Evolutionary conservation across 2,329 filamentous ascomycete genomes (phyloP).

Genomic region (Plectosphaerella plurivora): DNA sequence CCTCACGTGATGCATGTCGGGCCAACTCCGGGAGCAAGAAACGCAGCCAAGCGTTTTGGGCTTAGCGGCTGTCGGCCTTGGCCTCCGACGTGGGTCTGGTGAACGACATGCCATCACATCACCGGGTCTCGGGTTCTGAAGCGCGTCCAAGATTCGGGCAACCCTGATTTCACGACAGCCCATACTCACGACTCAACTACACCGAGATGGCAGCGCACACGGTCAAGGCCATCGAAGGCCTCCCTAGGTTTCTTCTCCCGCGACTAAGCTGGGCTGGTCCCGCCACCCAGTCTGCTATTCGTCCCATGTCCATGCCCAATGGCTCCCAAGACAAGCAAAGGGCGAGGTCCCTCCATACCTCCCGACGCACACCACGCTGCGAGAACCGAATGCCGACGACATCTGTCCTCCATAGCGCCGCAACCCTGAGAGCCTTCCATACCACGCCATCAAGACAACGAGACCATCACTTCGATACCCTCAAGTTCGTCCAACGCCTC

Average conservation of each 20-base stretch:
- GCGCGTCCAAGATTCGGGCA: too few relatives aligned
- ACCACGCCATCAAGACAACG: slow-evolving; percentile 55
- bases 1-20: not conserved
- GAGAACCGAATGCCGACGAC: not conserved
- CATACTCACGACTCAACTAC: too few relatives aligned
- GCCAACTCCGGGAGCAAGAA: slow-evolving; percentile 3
- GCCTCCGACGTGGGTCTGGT: slow-evolving; percentile 6
- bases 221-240: slow-evolving; percentile 27
- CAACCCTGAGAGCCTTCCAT: slow-evolving; percentile 56
- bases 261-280: slow-evolving; percentile 47
- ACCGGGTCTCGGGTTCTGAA: not conserved
- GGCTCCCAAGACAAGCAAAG: slow-evolving; percentile 5
- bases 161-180: too few relatives aligned
- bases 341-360: slow-evolving; percentile 19
- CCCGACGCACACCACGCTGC: slow-evolving; percentile 9
- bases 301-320: slow-evolving; percentile 17
- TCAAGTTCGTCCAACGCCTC: slow-evolving; percentile 91
- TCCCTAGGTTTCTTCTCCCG: slow-evolving; percentile 52
- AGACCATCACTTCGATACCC: slow-evolving; percentile 96
- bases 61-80: not conserved
- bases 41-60: not conserved
- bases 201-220: slow-evolving; percentile 20
- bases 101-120: slow-evolving; percentile 9
- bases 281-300: slow-evolving; percentile 19
- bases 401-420: slow-evolving; percentile 21